Evolutionary conservation across 495 filamentous ascomycete genomes (phyloP).

Genomic region (Acidiella bohemica): DNA sequence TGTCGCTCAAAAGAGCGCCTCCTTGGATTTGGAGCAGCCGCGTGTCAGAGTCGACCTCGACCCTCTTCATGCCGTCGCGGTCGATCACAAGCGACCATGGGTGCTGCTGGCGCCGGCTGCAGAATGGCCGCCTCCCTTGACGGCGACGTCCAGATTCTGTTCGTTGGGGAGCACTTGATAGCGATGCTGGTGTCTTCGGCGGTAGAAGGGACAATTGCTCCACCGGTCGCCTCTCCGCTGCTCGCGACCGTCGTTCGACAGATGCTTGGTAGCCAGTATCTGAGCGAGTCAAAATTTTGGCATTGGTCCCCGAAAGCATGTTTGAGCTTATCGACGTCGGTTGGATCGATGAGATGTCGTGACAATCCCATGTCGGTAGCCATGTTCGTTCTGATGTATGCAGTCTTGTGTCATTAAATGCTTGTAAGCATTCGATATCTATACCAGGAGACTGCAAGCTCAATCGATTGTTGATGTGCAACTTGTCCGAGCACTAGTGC

Average conservation of each 20-base stretch:
- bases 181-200: conserved; percentile 30
- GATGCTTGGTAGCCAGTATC: conserved; percentile 20
- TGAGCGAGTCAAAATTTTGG: conserved; percentile 5
- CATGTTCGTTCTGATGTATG: too few relatives aligned
- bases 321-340: conserved; percentile 5
- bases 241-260: conserved; percentile 23
- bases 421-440: too few relatives aligned
- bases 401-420: too few relatives aligned
- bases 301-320: conserved; percentile 5
- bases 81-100: conserved; percentile 44
- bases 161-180: conserved; percentile 33
- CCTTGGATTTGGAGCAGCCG: conserved; percentile 40
- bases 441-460: too few relatives aligned
- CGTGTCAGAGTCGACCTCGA: conserved; percentile 32
- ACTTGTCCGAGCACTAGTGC: too few relatives aligned
- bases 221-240: conserved; percentile 24
- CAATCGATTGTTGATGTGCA: too few relatives aligned
- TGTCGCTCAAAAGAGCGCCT: conserved; percentile 42
- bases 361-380: too few relatives aligned
- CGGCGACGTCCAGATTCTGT: conserved; percentile 36
- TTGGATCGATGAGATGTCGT: too few relatives aligned
- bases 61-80: conserved; percentile 37
- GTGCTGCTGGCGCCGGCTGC: conserved; percentile 37
- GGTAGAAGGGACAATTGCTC: conserved; percentile 31
- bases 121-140: conserved; percentile 43